Evolutionary conservation across 495 filamentous ascomycete genomes (phyloP).

Genomic region (Ascobolus immersus): DNA sequence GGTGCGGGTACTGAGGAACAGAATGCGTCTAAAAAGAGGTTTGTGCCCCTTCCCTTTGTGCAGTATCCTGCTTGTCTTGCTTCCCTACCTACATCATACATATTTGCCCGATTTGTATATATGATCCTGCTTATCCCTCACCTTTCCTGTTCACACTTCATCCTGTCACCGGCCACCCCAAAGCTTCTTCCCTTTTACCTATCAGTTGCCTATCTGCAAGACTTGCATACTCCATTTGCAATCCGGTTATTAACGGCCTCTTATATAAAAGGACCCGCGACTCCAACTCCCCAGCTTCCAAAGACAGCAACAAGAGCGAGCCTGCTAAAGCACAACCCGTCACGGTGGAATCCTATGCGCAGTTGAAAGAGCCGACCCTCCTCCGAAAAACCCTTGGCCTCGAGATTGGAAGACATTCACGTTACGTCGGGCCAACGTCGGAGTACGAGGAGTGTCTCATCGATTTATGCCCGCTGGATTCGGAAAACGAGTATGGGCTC

Average conservation of each 20-base stretch:
- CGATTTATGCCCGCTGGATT: constrained; percentile 43
- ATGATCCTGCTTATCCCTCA: constrained; percentile 9
- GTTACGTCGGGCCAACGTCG: constrained; percentile 41
- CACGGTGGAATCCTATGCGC: constrained; percentile 15
- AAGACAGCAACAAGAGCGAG: neutral
- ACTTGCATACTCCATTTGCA: constrained; percentile 5
- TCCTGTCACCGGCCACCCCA: too few species aligned
- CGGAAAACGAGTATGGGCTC: constrained; percentile 42
- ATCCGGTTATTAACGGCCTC: too few species aligned
- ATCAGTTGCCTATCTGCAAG: constrained; percentile 4
- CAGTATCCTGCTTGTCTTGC: too few species aligned
- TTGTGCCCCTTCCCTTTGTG: constrained; percentile 21
- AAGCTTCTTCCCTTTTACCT: too few species aligned
- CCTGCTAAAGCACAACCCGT: constrained; percentile 4
- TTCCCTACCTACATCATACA: too few species aligned
- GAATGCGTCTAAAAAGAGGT: constrained; percentile 31
- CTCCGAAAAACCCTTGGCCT: constrained; percentile 40
- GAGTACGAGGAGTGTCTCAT: constrained; percentile 50
- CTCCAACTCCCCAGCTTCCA: neutral
- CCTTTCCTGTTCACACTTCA: constrained; percentile 7
- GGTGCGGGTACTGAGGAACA: constrained; percentile 33
- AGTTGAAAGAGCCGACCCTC: constrained; percentile 26
- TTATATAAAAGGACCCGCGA: too few species aligned
- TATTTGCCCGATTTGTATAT: too few species aligned
- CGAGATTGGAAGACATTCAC: constrained; percentile 34